phyloP scores from a whole-genome alignment of 306 rosid genomes.

The Acacia acuminata region DNA sequence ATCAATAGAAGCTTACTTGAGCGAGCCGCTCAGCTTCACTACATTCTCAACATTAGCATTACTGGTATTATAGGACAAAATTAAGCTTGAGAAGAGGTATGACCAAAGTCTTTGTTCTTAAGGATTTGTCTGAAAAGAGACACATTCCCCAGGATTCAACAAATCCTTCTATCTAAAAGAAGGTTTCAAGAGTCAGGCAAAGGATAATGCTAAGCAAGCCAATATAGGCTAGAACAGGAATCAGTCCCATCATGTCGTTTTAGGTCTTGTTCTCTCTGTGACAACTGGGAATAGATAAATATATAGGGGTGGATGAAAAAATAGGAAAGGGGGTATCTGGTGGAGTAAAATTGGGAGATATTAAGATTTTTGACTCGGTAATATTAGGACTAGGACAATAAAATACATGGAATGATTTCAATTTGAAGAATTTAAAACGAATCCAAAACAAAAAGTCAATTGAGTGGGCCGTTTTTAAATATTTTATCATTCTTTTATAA shows the following conservation, averaged over 20 bases:
- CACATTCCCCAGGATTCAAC: not conserved
- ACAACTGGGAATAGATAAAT: not conserved
- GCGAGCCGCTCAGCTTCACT: not conserved
- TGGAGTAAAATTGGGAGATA: too few species aligned
- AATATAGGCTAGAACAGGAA: not conserved
- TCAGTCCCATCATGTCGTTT: not conserved
- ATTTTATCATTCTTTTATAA: too few species aligned
- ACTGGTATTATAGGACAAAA: not conserved
- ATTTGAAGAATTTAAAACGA: not conserved
- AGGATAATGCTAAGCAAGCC: not conserved
- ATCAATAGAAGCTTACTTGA: not conserved
- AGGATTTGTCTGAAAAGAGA: not conserved
- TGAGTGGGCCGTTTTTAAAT: too few species aligned
- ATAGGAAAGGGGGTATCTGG: too few species aligned
- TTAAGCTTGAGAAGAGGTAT: not conserved
- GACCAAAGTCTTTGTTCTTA: not conserved
- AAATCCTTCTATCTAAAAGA: not conserved
- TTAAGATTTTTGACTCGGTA: too few species aligned
- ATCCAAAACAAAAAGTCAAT: too few species aligned
- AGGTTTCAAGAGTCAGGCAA: not conserved
- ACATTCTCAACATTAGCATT: conserved; percentile 3
- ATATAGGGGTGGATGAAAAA: not conserved
- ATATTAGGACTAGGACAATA: not conserved
- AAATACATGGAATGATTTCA: not conserved
- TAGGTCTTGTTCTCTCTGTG: not conserved